These are phyloP conservation scores for Botrytis galanthina DNA, from an alignment of 2,329 filamentous ascomycete genomes.

Conservation along the genomic window DNA sequence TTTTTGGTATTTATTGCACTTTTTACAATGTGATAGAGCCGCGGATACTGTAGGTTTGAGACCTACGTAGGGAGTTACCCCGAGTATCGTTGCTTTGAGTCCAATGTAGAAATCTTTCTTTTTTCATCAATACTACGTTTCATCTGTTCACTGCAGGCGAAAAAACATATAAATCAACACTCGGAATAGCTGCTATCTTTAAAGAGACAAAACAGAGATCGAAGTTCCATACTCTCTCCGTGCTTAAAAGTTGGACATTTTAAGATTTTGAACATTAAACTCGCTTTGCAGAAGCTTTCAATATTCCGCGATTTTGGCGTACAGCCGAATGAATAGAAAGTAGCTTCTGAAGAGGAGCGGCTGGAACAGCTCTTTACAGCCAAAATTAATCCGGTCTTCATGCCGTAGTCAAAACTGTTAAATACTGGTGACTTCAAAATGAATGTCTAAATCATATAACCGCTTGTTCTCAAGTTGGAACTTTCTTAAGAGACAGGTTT, in stretches of 20 bases:
- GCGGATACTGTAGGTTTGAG: neutral
- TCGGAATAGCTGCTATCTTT: neutral
- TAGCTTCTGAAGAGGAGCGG: neutral
- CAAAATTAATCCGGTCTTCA: neutral
- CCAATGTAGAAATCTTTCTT: neutral
- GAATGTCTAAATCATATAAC: neutral
- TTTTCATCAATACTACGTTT: neutral
- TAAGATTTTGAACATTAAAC: neutral
- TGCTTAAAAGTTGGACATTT: neutral
- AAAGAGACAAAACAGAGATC: too few relatives aligned
- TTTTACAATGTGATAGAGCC: too few relatives aligned
- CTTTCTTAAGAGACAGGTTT: neutral
- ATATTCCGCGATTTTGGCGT: neutral
- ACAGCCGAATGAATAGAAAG: neutral
- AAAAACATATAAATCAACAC: neutral
- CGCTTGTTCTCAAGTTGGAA: neutral
- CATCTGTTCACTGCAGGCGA: neutral
- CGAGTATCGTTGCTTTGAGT: slow-evolving; percentile 1
- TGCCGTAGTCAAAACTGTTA: neutral
- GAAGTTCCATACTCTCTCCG: too few relatives aligned
- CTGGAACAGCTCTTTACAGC: neutral
- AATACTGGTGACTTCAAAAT: neutral
- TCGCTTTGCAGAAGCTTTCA: neutral
- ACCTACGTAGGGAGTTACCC: slow-evolving; percentile 2
- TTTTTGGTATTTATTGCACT: too few relatives aligned